These are phyloP conservation scores for Vitis rupestris DNA, from an alignment of 164 flowering plant species.

Conservation along the genomic window DNA sequence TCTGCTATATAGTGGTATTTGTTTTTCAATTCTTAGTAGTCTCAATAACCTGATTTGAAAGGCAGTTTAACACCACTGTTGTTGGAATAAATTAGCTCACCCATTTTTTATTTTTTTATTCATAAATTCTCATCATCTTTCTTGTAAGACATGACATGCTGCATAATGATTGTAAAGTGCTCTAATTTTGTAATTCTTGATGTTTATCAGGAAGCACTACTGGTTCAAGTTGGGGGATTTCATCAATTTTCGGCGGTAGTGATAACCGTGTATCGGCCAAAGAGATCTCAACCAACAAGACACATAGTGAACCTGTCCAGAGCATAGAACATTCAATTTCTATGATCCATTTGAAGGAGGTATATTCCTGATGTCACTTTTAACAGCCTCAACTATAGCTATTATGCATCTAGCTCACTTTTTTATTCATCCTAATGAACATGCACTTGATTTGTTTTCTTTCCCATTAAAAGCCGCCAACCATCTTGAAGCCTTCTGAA, in stretches of 20 bases:
- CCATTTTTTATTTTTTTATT: too few species aligned
- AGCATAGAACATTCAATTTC: conserved; percentile 50
- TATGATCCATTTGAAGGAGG: conserved; percentile 86
- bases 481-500: conserved; percentile 81
- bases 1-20: neutral
- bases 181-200: neutral
- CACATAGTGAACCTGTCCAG: conserved; percentile 48
- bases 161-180: neutral
- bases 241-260: conserved; percentile 78
- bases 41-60: neutral
- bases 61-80: neutral
- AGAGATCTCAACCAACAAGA: conserved; percentile 46
- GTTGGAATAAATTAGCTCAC: neutral
- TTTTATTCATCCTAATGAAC: conserved; percentile 1
- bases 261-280: conserved; percentile 45
- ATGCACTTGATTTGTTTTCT: conserved; percentile 3
- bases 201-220: conserved; percentile 43
- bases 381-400: neutral
- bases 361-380: conserved; percentile 13
- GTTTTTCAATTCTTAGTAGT: conserved; percentile 2
- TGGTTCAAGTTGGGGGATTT: conserved; percentile 72
- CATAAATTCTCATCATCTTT: neutral
- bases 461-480: conserved; percentile 60
- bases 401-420: neutral
- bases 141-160: neutral